Evolutionary conservation across 495 filamentous ascomycete species (phyloP).

Genomic region (Podospora anserina): DNA sequence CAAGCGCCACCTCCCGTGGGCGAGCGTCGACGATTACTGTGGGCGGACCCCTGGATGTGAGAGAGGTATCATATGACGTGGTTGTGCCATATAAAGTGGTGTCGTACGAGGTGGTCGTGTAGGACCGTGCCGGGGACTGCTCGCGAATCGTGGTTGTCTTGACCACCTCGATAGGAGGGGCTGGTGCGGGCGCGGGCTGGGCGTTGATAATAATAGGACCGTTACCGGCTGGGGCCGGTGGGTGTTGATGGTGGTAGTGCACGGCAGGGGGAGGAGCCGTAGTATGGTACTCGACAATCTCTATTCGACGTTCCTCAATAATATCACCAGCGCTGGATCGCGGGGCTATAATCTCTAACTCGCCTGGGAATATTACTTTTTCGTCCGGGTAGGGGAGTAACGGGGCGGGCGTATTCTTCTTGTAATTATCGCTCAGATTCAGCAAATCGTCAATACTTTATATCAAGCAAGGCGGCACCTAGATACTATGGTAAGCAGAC

Average conservation of each 20-base stretch:
- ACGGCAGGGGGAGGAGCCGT: slow-evolving; percentile 8
- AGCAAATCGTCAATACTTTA: slow-evolving; percentile 74
- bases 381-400: slow-evolving; percentile 4
- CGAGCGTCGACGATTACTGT: slow-evolving; percentile 35
- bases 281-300: slow-evolving; percentile 30
- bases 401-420: slow-evolving; percentile 41
- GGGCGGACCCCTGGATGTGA: slow-evolving; percentile 29
- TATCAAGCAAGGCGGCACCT: no score
- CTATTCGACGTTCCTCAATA: slow-evolving; percentile 37
- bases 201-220: slow-evolving; percentile 41
- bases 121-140: slow-evolving; percentile 35
- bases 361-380: slow-evolving; percentile 31
- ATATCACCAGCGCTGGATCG: slow-evolving; percentile 38
- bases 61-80: slow-evolving; percentile 21
- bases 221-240: slow-evolving; percentile 22
- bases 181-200: slow-evolving; percentile 40
- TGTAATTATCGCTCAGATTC: slow-evolving; percentile 70
- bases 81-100: slow-evolving; percentile 9
- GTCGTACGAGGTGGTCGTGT: slow-evolving; percentile 30
- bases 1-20: slow-evolving; percentile 38
- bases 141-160: slow-evolving; percentile 39
- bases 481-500: no score
- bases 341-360: slow-evolving; percentile 39
- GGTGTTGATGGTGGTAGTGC: slow-evolving; percentile 9
- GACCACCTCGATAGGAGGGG: slow-evolving; percentile 38